phyloP scores from a whole-genome alignment of 2,329 filamentous ascomycete genomes.

The Amauroascus niger region DNA sequence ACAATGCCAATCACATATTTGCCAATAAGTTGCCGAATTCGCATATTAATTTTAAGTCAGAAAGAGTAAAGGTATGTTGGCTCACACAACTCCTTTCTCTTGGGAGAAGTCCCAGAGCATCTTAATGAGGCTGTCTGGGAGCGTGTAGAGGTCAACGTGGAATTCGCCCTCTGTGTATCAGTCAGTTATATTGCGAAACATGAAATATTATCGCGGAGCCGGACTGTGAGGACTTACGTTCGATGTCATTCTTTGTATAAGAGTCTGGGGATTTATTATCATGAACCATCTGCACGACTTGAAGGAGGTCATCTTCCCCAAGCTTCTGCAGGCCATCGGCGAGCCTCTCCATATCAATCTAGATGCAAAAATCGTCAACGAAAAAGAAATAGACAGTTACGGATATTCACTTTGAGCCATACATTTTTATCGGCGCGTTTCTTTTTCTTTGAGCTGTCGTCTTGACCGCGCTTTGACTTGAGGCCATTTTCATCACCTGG shows the following conservation, averaged over 20 bases:
- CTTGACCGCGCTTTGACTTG: constrained; percentile 51
- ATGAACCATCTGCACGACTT: constrained; percentile 95
- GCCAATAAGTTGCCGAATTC: neutral
- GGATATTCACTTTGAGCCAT: constrained; percentile 18
- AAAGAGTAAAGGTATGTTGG: neutral
- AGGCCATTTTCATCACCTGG: constrained; percentile 59
- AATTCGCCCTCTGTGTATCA: constrained; percentile 70
- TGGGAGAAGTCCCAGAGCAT: constrained; percentile 85
- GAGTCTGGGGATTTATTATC: constrained; percentile 92
- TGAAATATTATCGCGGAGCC: neutral
- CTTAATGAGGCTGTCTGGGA: constrained; percentile 79
- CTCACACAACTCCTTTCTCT: constrained; percentile 35
- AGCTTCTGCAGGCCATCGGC: constrained; percentile 84
- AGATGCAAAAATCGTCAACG: neutral
- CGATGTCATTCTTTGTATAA: constrained; percentile 94
- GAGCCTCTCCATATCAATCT: constrained; percentile 90
- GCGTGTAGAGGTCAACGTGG: constrained; percentile 95
- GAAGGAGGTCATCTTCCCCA: constrained; percentile 81
- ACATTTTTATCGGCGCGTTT: constrained; percentile 55
- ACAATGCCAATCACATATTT: neutral
- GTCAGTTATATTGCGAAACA: neutral
- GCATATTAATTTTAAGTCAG: neutral
- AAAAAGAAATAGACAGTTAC: neutral
- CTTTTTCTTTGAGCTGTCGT: constrained; percentile 65
- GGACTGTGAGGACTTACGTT: constrained; percentile 60